Evolutionary conservation across 139 green algal species (phyloP).

Genomic region (Coccomyxa sp.): DNA sequence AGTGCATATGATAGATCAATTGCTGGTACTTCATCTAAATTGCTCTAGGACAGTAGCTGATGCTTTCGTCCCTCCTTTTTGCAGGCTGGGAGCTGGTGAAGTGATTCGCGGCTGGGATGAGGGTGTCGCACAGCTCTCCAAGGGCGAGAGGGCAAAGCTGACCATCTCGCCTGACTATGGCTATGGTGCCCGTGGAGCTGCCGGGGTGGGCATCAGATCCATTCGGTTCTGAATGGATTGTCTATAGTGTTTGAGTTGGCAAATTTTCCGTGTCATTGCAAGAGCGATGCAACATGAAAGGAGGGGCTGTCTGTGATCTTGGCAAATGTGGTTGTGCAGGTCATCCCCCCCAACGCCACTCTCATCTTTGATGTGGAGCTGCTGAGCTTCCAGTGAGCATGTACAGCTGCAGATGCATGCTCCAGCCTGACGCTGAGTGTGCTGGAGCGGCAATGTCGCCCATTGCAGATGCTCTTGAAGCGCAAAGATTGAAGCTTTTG

Average conservation of each 20-base stretch:
- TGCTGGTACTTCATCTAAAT: too few relatives aligned
- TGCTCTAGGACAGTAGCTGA: too few relatives aligned
- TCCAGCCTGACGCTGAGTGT: too few relatives aligned
- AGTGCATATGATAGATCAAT: too few relatives aligned
- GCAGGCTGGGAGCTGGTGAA: constrained; percentile 1
- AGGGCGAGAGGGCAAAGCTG: constrained; percentile 55
- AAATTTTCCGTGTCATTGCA: too few relatives aligned
- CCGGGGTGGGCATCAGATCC: constrained; percentile 7
- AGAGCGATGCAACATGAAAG: too few relatives aligned
- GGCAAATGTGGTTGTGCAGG: constrained; percentile 1
- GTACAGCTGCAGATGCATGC: neutral
- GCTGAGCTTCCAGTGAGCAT: constrained; percentile 23
- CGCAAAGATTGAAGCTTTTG: too few relatives aligned
- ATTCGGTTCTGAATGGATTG: too few relatives aligned
- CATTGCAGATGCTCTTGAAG: too few relatives aligned
- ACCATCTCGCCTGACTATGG: constrained; percentile 55
- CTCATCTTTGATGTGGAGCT: constrained; percentile 72
- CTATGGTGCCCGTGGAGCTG: constrained; percentile 28
- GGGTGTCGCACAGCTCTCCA: constrained; percentile 50
- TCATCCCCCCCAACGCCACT: constrained; percentile 61
- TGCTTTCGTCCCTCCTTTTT: too few relatives aligned
- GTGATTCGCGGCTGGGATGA: constrained; percentile 58
- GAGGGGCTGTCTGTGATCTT: neutral
- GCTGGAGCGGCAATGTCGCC: too few relatives aligned
- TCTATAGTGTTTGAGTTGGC: too few relatives aligned